Base-by-base conservation (phyloP, 768 basidiomycete species). In the Grammothele lineata region DNA sequence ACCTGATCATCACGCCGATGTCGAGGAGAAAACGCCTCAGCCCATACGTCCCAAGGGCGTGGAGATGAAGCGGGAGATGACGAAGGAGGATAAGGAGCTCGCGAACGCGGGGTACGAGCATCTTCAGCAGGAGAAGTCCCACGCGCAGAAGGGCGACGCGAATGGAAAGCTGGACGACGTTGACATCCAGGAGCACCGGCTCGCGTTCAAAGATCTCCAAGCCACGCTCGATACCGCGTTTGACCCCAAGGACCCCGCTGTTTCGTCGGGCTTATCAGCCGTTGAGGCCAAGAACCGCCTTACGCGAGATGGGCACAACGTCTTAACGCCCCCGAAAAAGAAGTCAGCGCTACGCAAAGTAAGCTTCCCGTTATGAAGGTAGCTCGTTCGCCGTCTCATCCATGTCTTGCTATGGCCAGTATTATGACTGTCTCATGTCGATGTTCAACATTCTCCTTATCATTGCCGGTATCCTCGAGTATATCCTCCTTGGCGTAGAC, bases 81-180 rank as follows among this genome's bases (percentile, higher is more conserved):
- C 82, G n/a, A 73, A 78, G 55, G 82, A 84, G 59, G 81, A 84
- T 47, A 76, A 72, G 54, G 78, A 80, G 40, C 74, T 85, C 39
- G 79, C 81, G 12, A 79, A 76, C 2, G 82, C 82, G n/a, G 81
- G 81, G 2, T 85, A 85, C 59, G 79, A 79, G 41, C 79, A 83
- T 57, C 68, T 85, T 22, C 67, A 75, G 24, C 67, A 70, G 49
- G 66, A 73, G 43, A 75, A 76, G 44, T 34, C 39, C 33, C 53
- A 55, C 40, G 58, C 45, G 11, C 66, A 67, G 37, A 62, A 66
- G 34, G 65, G 62, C 24, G 43, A 61, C 7, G n/a, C n/a, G n/a
- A n/a, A n/a, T n/a, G 21, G 40, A 1, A 37, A 65, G 32, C 54
- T 66, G 18, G 64, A 73, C 37, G 64, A 75, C 30, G 73, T 79